Base-by-base conservation (phyloP, 805 yeast species). In the Candida boleticola region DNA sequence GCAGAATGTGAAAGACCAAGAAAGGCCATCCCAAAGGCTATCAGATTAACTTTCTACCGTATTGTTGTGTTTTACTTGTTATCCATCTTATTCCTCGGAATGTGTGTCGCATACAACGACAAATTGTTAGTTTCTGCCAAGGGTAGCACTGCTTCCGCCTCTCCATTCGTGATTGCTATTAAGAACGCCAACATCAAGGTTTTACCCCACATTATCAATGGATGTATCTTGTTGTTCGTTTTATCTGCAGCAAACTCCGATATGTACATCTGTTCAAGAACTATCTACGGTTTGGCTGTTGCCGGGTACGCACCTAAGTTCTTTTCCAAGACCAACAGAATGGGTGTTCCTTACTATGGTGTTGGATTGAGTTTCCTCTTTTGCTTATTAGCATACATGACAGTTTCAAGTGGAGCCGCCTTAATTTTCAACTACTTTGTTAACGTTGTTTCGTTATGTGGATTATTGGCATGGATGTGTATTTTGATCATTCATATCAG, bases 151-250 rank as follows among this genome's bases (percentile, higher is more conserved):
- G 89, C 90, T 2, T 74, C 83, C 31, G 89, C 92, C 17, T 84
- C 93, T 13, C 95, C 96, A 30, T 87, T 86, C 54, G 90, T 86
- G 40, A 82, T 86, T 55, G 96, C 95, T 37, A 82, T 87, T 54
- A 76, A 76, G 47, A 76, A 75, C 50, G 85, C 89, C 14, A 61
- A 72, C 16, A 85, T 87, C 47, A 53, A 59, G 6, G 90, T 79
- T 0, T 66, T 88, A 47, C 89, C 89, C 29, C 85, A 83, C 51
- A 74, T 89, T 37, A 71, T 89, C 55, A 89, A 89, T 60, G 92
- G 83, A 2, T 81, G 87, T 60, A 83, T 89, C 50, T 63, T 89
- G 55, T 63, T 85, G 31, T 84, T 86, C 49, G 89, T 87, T 44
- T 77, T 86, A 58, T 84, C 92, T 9, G 95, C 95, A 36, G 82